Percentiles rank a stretch among this genome's conserved stretches.
Evolutionary conservation across 768 basidiomycete genomes (phyloP).

Genomic region (Pleurotus pulmonarius): DNA sequence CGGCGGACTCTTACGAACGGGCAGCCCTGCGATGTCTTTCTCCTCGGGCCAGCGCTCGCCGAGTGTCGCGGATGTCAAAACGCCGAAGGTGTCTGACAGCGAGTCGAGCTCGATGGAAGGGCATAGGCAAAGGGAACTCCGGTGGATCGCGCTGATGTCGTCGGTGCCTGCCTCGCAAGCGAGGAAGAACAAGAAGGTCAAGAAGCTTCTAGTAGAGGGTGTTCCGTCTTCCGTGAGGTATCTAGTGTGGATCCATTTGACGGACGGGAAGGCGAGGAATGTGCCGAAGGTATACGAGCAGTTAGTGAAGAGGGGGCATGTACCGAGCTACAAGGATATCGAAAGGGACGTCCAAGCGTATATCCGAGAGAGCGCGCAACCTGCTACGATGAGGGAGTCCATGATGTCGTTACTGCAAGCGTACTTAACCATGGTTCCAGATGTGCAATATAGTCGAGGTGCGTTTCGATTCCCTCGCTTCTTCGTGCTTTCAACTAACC

Average conservation of each 20-base stretch:
- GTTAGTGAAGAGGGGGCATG: conserved; percentile 52
- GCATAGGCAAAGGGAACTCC: conserved; percentile 26
- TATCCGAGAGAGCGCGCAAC: conserved; percentile 56
- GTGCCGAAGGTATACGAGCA: conserved; percentile 68
- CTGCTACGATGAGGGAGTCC: conserved; percentile 54
- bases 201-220: conserved; percentile 69
- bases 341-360: conserved; percentile 52
- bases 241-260: conserved; percentile 78
- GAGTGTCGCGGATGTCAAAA: conserved; percentile 17
- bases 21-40: conserved; percentile 42
- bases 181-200: conserved; percentile 76
- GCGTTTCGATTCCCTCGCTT: conserved; percentile 10
- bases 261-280: conserved; percentile 61
- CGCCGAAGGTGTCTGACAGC: conserved; percentile 19
- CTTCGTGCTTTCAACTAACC: too few species aligned
- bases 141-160: conserved; percentile 68
- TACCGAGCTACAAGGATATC: conserved; percentile 41
- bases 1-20: conserved; percentile 28
- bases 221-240: conserved; percentile 84
- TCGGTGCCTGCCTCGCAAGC: conserved; percentile 56
- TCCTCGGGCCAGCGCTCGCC: conserved; percentile 32
- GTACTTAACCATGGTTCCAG: conserved; percentile 83
- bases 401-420: conserved; percentile 62
- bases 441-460: conserved; percentile 69
- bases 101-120: conserved; percentile 18